Evolutionary conservation across 768 basidiomycete genomes (phyloP).

Genomic region (Podaxis sp.): DNA sequence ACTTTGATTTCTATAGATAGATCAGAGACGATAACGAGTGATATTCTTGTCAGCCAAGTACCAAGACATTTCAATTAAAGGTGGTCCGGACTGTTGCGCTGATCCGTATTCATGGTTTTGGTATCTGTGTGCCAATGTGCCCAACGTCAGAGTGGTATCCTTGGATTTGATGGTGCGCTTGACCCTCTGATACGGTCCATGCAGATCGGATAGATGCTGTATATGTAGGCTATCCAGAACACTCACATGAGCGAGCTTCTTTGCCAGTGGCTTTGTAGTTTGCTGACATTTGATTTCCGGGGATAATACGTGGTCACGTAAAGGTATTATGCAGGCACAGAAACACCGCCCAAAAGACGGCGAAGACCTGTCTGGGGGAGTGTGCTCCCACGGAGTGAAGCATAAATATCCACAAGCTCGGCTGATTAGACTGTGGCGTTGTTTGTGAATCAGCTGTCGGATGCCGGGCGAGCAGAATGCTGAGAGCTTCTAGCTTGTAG

Average conservation of each 20-base stretch:
- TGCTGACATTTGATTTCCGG: slow-evolving; percentile 7
- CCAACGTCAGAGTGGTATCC: no score
- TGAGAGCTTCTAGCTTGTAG: neutral
- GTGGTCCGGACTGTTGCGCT: neutral
- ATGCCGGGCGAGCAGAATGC: neutral
- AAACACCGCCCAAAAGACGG: slow-evolving; percentile 11
- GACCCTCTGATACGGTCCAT: neutral
- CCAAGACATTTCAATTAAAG: neutral
- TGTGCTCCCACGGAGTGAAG: slow-evolving; percentile 8
- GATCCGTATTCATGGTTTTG: neutral
- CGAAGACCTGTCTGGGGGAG: neutral
- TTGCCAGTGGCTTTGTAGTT: neutral
- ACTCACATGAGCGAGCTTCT: slow-evolving; percentile 1
- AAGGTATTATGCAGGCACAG: slow-evolving; percentile 8
- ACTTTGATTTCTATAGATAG: neutral
- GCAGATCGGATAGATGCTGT: slow-evolving; percentile 5
- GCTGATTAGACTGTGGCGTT: slow-evolving; percentile 2
- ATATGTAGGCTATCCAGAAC: neutral
- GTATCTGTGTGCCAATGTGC: neutral
- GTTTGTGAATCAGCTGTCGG: slow-evolving; percentile 1
- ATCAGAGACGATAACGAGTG: neutral
- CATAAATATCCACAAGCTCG: slow-evolving; percentile 7
- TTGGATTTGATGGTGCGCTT: neutral
- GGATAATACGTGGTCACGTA: neutral
- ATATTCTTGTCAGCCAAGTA: neutral